Base-by-base conservation (phyloP, 805 yeast genomes). In the Clavispora vitiphila region DNA sequence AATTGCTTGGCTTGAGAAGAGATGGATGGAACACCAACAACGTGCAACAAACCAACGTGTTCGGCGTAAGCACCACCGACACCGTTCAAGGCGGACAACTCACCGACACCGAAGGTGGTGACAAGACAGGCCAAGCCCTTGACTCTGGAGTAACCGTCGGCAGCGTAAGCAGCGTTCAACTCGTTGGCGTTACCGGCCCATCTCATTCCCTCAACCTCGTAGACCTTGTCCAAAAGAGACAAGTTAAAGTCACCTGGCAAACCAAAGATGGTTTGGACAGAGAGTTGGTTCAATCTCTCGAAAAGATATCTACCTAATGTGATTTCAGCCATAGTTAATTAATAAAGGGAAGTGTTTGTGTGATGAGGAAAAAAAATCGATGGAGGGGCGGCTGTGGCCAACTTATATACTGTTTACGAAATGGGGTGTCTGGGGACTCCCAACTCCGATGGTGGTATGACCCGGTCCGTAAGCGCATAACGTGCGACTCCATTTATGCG, bases 151-250 rank as follows among this genome's bases (percentile, higher is more conserved):
- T 86, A 86, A 50, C 95, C 96, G 64, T 86, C 96, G 35, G 93
- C 89, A 40, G 95, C 85, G 54, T 83, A 84, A 32, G 93, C 86
- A 35, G 95, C 93, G 63, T 87, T 87, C 69, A 86, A 75, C 70
- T 86, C 95, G 67, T 87, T 86, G 61, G 93, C 86, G 64, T 86
- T 86, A 57, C 95, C 96, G 38, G 86, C 89, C 96, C 95, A 86
- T 70, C 84, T 76, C 65, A 86, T 59, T 35, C 85, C 86, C 26
- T 77, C 80, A 38, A 83, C 86, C 56, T 81, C 86, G 62, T 83
- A 80, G 56, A 84, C 72, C 59, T 83, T 80, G 59, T 84, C 90
- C 48, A 84, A 68, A 40, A 84, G 66, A 15, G 86, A 68, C 61
- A 82, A 71, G 72, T 83, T 84, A 77, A 83, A 83, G 65, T 84